Percentiles rank a stretch among this genome's conserved stretches.
phyloP scores from a whole-genome alignment of 345 rosid species.

The Capsella bursapastoris region DNA sequence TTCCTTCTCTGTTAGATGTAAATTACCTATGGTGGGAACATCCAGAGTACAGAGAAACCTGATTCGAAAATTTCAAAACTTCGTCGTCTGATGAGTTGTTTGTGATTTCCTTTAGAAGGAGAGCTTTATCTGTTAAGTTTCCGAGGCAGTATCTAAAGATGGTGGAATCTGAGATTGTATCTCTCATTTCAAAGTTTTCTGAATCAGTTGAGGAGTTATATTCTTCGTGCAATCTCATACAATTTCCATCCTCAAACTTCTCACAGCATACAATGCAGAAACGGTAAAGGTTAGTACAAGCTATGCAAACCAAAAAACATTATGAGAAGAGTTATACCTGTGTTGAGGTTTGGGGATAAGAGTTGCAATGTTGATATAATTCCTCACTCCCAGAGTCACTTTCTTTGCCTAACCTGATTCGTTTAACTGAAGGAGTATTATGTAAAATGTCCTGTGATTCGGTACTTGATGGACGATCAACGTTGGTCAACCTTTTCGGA shows the following conservation, averaged over 20 bases:
- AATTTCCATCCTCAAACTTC: conserved; percentile 33
- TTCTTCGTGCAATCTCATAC: conserved; percentile 42
- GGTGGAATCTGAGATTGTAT: conserved; percentile 59
- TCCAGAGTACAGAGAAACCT: conserved; percentile 75
- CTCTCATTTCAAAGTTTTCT: conserved; percentile 56
- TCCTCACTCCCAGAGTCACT: conserved; percentile 46
- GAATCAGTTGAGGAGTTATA: conserved; percentile 56
- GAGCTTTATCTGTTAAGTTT: conserved; percentile 60
- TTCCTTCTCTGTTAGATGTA: neutral
- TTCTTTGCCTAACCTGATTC: conserved; percentile 57
- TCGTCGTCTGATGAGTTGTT: conserved; percentile 61
- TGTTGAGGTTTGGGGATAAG: conserved; percentile 47
- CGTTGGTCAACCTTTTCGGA: conserved; percentile 54
- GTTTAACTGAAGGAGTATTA: conserved; percentile 47
- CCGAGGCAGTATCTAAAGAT: conserved; percentile 80
- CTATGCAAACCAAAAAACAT: conserved; percentile 2
- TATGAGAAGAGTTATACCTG: conserved; percentile 49
- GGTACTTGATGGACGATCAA: conserved; percentile 45
- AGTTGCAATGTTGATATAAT: conserved; percentile 57
- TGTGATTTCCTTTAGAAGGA: conserved; percentile 75
- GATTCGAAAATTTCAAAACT: conserved; percentile 64
- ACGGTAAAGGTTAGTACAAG: conserved; percentile 6
- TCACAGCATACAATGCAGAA: conserved; percentile 23
- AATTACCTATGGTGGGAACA: conserved; percentile 87
- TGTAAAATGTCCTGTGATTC: conserved; percentile 50